phyloP scores from a whole-genome alignment of 1,139 yeast genomes.

The Kluyveromyces sp. region DNA sequence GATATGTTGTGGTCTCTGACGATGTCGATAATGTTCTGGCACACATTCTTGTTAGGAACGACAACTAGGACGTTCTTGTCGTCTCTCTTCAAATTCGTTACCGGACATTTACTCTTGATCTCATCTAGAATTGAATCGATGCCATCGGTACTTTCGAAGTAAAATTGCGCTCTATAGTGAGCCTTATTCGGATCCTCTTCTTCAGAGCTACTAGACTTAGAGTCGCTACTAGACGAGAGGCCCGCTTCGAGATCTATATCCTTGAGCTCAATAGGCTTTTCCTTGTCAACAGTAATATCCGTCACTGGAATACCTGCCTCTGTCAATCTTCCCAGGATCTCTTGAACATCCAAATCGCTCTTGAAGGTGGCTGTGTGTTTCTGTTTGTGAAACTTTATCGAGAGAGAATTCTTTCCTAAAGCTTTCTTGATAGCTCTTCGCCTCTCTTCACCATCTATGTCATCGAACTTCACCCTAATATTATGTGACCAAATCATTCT shows the following conservation, averaged over 20 bases:
- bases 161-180: slow-evolving; percentile 2
- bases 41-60: slow-evolving; percentile 45
- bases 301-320: background rate
- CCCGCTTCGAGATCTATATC: background rate
- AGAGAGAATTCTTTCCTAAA: background rate
- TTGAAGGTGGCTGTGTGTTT: background rate
- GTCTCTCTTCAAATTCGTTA: slow-evolving; percentile 39
- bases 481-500: background rate
- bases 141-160: background rate
- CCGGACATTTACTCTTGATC: slow-evolving; percentile 8
- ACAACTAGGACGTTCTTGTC: slow-evolving; percentile 38
- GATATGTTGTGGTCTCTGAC: slow-evolving; percentile 53
- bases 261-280: background rate
- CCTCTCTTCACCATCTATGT: background rate
- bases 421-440: background rate
- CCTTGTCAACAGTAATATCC: background rate
- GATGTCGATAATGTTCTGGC: slow-evolving; percentile 42
- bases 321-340: background rate
- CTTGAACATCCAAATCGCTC: background rate
- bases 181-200: background rate
- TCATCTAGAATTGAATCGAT: background rate
- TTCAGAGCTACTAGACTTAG: background rate
- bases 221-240: background rate
- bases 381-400: background rate
- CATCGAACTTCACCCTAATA: slow-evolving; percentile 23